Evolutionary conservation across 1,139 yeast genomes (phyloP).

Genomic region (Sugiyamaella pinicola): DNA sequence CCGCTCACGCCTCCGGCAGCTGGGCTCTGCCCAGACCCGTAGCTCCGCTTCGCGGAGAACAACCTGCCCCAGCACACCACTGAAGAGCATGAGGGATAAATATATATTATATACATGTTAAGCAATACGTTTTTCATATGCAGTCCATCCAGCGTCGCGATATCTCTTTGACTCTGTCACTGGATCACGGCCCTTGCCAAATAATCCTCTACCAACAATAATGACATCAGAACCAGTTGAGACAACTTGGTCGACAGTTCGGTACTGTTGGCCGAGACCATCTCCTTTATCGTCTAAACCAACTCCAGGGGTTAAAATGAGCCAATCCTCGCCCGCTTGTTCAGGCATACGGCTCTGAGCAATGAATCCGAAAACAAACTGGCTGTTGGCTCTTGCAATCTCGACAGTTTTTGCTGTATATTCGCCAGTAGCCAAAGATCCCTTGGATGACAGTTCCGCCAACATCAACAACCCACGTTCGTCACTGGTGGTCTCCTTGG

Average conservation of each 20-base stretch:
- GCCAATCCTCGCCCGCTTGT: constrained; percentile 71
- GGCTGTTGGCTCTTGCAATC: constrained; percentile 82
- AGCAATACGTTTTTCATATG: constrained; percentile 51
- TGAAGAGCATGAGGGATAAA: not conserved
- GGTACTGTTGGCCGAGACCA: constrained; percentile 91
- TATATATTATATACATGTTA: not conserved
- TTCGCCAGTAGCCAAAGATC: constrained; percentile 89
- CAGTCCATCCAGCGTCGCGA: constrained; percentile 91
- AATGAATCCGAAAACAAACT: constrained; percentile 93
- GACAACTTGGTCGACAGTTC: constrained; percentile 85
- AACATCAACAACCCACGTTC: constrained; percentile 87
- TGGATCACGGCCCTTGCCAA: constrained; percentile 95
- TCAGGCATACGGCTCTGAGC: constrained; percentile 92
- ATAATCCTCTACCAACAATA: constrained; percentile 95
- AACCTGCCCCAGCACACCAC: not conserved
- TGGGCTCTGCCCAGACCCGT: no score
- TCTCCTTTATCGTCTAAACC: constrained; percentile 98
- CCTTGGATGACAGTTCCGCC: constrained; percentile 93
- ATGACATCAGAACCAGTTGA: constrained; percentile 86
- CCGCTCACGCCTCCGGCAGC: constrained; percentile 10
- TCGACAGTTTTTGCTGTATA: constrained; percentile 86
- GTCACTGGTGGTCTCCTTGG: constrained; percentile 61
- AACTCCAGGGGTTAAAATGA: constrained; percentile 97
- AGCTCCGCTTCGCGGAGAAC: no score
- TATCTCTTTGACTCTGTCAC: constrained; percentile 83